Evolutionary conservation across 371 early-diverging fungal species (phyloP), one percentile per base, ranked within the genome.

Genomic region (Mucor ambiguus): DNA sequence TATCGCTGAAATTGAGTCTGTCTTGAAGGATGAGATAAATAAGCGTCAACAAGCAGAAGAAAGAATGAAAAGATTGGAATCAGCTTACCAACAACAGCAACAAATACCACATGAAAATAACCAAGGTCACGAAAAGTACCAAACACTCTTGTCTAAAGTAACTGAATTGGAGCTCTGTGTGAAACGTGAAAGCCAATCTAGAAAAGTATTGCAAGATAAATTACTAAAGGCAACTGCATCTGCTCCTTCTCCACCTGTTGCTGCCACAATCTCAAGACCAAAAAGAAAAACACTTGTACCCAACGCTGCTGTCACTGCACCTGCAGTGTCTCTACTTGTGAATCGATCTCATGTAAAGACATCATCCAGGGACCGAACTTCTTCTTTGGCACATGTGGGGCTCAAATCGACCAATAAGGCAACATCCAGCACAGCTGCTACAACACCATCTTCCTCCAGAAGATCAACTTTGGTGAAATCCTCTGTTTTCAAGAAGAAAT

Each of bases 21-120:
- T 74, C 0, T 48, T 79, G n/a, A 41, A 70, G 33, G 65, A 76
- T 54, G 74, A 79, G 63, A 57, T 46, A 3, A 60, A 58, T 16
- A 69, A 68, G 18, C 72, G 76, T 18, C 48, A 69, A 30, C 16
- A 44, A 30, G 61, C 67, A 8, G 65, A 73, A 61, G 63, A 54
- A 14, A 56, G 54, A n/a, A 52, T 63, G 61, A 61, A 63, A 37
- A 48, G 35, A 28, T 52, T 66, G n/a, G 68, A 68, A 20, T 29
- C 14, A 5, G 38, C 55, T n/a, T 64, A 64, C 29, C 18, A 33
- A 32, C 58, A 30, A 33, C 33, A 44, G 20, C 38, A 64, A 57
- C 64, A 61, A 49, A 48, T 49, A 49, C 29, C 60, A 41, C 24
- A 29, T 20, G 33, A 33, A 49, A 30, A 24, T 18, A n/a, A 16